These are phyloP conservation scores for Torulaspora microellipsoides DNA, from an alignment of 805 yeast species.

Conservation along the genomic window DNA sequence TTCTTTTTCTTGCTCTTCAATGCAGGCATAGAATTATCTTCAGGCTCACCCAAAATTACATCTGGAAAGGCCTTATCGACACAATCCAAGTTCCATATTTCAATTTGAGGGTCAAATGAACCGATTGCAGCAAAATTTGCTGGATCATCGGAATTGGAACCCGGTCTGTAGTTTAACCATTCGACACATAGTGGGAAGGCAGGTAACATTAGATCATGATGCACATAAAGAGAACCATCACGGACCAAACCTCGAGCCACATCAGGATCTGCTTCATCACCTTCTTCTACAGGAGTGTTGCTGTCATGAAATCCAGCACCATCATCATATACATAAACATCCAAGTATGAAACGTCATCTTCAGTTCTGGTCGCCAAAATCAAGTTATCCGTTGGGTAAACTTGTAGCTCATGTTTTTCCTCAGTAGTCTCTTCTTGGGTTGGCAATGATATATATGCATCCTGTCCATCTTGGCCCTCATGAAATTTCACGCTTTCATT, in stretches of 20 bases:
- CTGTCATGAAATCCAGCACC: conserved; percentile 79
- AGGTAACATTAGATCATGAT: conserved; percentile 95
- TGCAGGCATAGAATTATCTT: conserved; percentile 36
- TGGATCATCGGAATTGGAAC: conserved; percentile 43
- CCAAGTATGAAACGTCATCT: conserved; percentile 88
- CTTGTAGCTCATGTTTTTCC: conserved; percentile 78
- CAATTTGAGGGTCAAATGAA: conserved; percentile 95
- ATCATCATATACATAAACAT: conserved; percentile 91
- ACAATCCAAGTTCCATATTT: conserved; percentile 91
- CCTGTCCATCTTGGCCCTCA: conserved; percentile 42
- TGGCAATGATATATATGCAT: conserved; percentile 44
- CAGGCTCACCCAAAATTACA: conserved; percentile 78
- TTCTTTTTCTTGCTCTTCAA: conserved; percentile 45
- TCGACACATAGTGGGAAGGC: conserved; percentile 96
- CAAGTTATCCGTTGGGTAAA: conserved; percentile 85
- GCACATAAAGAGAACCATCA: conserved; percentile 79
- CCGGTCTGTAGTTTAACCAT: conserved; percentile 81
- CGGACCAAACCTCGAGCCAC: conserved; percentile 68
- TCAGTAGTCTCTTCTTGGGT: conserved; percentile 56
- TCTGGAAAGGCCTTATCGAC: conserved; percentile 95
- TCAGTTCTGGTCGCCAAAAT: conserved; percentile 91
- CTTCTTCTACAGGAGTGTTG: conserved; percentile 58
- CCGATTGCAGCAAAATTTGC: conserved; percentile 97
- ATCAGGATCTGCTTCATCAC: conserved; percentile 64
- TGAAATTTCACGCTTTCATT: conserved; percentile 54